Evolutionary conservation across 768 basidiomycete species (phyloP).

Genomic region (Boletus reticulatus): DNA sequence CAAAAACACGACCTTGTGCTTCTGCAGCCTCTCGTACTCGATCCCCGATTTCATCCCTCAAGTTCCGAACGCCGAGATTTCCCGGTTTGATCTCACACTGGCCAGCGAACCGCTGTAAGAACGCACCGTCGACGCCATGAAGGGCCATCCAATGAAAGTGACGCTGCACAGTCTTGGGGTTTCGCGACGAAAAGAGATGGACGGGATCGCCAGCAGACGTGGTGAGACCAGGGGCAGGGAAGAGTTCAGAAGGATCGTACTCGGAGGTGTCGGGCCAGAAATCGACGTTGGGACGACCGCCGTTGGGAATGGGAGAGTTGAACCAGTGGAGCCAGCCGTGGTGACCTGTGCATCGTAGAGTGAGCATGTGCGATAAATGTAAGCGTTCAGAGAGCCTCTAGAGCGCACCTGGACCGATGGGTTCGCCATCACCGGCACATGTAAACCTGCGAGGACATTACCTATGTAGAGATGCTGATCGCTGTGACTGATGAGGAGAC

Average conservation of each 20-base stretch:
- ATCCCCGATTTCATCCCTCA: constrained; percentile 74
- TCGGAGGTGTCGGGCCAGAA: constrained; percentile 77
- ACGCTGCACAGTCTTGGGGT: constrained; percentile 69
- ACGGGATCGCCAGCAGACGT: constrained; percentile 55
- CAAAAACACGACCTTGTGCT: constrained; percentile 75
- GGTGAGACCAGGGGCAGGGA: constrained; percentile 63
- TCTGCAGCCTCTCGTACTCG: constrained; percentile 76
- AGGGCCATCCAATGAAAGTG: constrained; percentile 71
- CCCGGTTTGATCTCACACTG: constrained; percentile 58
- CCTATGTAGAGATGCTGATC: not conserved
- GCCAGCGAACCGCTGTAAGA: constrained; percentile 74
- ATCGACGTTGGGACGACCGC: constrained; percentile 72
- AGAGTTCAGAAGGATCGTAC: constrained; percentile 70
- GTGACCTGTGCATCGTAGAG: constrained; percentile 40
- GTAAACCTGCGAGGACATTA: constrained; percentile 53
- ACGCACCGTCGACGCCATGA: constrained; percentile 77
- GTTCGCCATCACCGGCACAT: constrained; percentile 65
- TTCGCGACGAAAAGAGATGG: constrained; percentile 74
- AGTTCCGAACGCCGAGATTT: constrained; percentile 53
- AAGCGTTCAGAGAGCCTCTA: no score
- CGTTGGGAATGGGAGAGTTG: constrained; percentile 60
- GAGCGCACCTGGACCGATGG: constrained; percentile 54
- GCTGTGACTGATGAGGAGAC: not conserved
- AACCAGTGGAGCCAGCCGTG: constrained; percentile 92
- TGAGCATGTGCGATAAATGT: not conserved